phyloP scores from a whole-genome alignment of 1,284 basidiomycete species.

The Naganishia liquefaciens region DNA sequence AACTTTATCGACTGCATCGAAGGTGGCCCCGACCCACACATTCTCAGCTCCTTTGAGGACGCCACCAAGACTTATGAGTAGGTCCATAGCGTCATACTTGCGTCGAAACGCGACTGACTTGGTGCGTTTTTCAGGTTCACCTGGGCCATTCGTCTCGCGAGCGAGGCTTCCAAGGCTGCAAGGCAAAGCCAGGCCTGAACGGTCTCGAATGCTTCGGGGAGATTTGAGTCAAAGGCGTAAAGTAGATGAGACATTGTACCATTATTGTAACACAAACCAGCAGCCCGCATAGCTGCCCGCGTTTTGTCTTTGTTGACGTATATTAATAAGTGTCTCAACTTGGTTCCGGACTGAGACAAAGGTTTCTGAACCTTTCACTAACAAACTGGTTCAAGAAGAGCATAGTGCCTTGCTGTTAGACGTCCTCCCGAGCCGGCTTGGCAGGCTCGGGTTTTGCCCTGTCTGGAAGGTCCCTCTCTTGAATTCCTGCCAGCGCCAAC shows the following conservation, averaged over 20 bases:
- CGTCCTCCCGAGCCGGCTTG: slow-evolving; percentile 5
- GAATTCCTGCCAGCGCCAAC: slow-evolving; percentile 42
- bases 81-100: slow-evolving; percentile 13
- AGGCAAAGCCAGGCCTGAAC: slow-evolving; percentile 4
- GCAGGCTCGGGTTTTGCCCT: slow-evolving; percentile 19
- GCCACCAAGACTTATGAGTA: slow-evolving; percentile 78
- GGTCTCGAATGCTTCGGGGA: neutral
- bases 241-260: no score
- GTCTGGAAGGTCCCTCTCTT: slow-evolving; percentile 36
- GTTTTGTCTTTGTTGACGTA: neutral
- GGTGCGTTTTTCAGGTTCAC: slow-evolving; percentile 38
- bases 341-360: no score
- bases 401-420: neutral
- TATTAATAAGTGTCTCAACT: neutral
- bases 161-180: slow-evolving; percentile 56
- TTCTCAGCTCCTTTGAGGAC: slow-evolving; percentile 62
- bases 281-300: no score
- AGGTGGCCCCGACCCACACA: slow-evolving; percentile 50
- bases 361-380: no score
- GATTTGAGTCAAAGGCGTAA: no score
- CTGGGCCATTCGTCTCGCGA: slow-evolving; percentile 69
- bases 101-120: neutral
- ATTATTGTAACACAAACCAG: no score
- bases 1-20: slow-evolving; percentile 80
- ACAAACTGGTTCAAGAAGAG: no score